Conservation (phyloP, 1,284 basidiomycete genomes). For the Fomes fomentarius region DNA sequence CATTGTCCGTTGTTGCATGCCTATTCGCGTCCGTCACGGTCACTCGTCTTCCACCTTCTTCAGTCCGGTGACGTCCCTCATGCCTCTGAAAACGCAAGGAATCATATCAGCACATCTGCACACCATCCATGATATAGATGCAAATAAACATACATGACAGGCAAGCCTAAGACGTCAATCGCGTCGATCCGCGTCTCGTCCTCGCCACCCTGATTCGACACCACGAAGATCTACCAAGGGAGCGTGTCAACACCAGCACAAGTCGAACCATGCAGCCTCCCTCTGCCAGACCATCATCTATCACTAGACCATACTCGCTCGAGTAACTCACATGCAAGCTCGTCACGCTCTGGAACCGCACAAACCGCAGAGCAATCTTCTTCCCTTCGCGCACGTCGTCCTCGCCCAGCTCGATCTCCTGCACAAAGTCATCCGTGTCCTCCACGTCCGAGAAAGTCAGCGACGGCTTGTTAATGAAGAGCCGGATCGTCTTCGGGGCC, state of each 20-base stretch:
- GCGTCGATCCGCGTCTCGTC: slow-evolving; percentile 81
- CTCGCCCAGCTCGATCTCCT: slow-evolving; percentile 54
- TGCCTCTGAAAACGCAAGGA: slow-evolving; percentile 41
- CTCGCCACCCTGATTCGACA: slow-evolving; percentile 73
- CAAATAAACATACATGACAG: slow-evolving; percentile 54
- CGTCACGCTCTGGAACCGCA: slow-evolving; percentile 80
- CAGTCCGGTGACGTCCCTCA: slow-evolving; percentile 60
- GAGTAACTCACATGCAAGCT: slow-evolving; percentile 62
- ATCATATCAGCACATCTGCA: slow-evolving; percentile 6
- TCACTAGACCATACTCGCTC: not conserved
- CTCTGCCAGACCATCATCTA: not conserved
- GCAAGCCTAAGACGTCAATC: slow-evolving; percentile 72
- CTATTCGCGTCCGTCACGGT: not conserved
- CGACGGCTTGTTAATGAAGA: slow-evolving; percentile 67
- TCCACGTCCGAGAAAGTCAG: slow-evolving; percentile 74
- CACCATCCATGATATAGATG: not conserved
- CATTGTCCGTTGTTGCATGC: not conserved
- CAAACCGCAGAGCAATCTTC: slow-evolving; percentile 66
- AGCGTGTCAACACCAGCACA: not conserved
- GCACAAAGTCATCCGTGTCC: slow-evolving; percentile 48
- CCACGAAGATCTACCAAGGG: slow-evolving; percentile 70
- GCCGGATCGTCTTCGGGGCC: slow-evolving; percentile 69
- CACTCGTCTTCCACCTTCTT: slow-evolving; percentile 46
- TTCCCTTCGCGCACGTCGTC: slow-evolving; percentile 60
- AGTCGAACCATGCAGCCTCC: not conserved